Conservation (phyloP, 176 grass and related monocot species). For the Oryza officinalis region DNA sequence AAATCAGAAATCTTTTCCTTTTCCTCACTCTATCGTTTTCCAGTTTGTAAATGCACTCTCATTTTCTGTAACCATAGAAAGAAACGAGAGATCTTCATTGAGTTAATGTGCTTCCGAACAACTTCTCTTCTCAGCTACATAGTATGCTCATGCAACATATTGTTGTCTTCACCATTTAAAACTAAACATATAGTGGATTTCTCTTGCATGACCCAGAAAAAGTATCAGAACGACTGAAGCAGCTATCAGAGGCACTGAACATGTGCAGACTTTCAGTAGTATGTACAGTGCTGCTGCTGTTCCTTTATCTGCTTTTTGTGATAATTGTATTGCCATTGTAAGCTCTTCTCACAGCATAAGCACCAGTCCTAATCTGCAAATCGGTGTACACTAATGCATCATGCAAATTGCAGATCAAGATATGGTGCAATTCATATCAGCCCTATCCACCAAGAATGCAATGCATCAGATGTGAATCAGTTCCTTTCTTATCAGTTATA, state of each 20-base stretch:
- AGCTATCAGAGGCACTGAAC: slow-evolving; percentile 6
- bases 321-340: neutral
- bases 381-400: neutral
- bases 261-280: slow-evolving; percentile 2
- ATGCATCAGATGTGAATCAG: slow-evolving; percentile 4
- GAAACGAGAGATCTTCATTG: neutral
- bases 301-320: slow-evolving; percentile 2
- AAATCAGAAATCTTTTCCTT: slow-evolving; percentile 7
- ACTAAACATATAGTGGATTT: slow-evolving; percentile 1
- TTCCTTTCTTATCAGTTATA: slow-evolving; percentile 29
- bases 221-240: neutral
- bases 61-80: neutral
- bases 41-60: neutral
- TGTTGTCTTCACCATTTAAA: slow-evolving; percentile 6
- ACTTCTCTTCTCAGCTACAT: neutral
- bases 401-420: neutral
- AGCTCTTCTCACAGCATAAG: neutral
- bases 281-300: neutral
- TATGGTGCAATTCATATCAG: slow-evolving; percentile 23
- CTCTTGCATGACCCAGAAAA: neutral
- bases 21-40: neutral
- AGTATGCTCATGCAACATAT: neutral
- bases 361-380: neutral
- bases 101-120: neutral
- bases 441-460: neutral